Evolutionary conservation across 2,329 filamentous ascomycete species (phyloP), one percentile per base, ranked within the genome.

Genomic region (Fusarium globosum): DNA sequence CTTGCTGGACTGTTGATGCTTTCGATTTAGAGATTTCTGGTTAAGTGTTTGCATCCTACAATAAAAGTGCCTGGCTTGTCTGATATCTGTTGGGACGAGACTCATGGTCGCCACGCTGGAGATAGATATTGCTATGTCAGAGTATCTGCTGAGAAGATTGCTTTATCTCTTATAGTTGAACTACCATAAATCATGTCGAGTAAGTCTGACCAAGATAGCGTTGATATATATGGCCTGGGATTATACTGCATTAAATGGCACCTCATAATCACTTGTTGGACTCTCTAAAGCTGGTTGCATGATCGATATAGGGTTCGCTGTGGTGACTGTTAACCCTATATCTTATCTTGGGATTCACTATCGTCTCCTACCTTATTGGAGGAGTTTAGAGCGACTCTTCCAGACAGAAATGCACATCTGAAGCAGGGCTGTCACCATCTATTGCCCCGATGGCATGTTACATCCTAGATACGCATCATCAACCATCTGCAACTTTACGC

Each of bases 261-360:
- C 7, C 5, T 15, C 28, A 10, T 5, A 13, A n/a, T 16, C 7
- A 16, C 1, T 7, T 21, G 5, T 21, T 2, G 7, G 28, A 14
- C 4, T 2, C 28, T 38, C 18, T 13, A 21, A 53, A 53, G 11
- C 12, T n/a, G 20, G 7, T 10, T n/a, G 23, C 28, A 23, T n/a
- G 23, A 28, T 26, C 14, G 23, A 39, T 28, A 5, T n/a, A 28
- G 5, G 51, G 23, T 21, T 39, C 7, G 14, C 18, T 16, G 35
- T 16, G 10, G 7, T 13, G 33, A 26, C 10, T 11, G 2, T 15
- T 1, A 3, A 53, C 51, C 20, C 13, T 16, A 13, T 21, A 53
- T 28, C 49, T 7, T 28, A 33, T 4, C 7, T 14, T 23, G 21
- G 26, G 26, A 28, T 28, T 28, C 26, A 28, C 26, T 11, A 11